Base-by-base conservation (phyloP, 176 grass and related monocot genomes). In the Rhipidocladum racemiflorum region DNA sequence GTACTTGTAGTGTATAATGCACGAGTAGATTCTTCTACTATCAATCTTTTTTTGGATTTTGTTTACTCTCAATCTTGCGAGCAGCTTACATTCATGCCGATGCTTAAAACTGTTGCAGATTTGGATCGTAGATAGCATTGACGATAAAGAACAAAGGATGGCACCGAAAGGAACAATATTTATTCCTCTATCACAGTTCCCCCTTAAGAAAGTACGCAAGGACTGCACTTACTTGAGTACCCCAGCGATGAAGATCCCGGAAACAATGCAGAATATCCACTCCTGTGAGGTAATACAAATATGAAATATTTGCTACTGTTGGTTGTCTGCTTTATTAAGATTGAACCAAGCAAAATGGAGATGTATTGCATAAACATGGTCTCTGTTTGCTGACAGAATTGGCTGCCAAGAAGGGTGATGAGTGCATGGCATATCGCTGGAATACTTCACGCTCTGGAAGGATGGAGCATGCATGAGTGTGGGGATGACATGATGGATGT, bases 321-420 rank as follows among this genome's bases (percentile, higher is more conserved):
- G 32, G 12, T 5, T 49, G 32, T 45, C 21, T 35, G 1, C 24
- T 80, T 15, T 2, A 21, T 62, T 13, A 68, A 72, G 28, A 63
- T 29, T 71, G 49, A 49, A 5, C 13, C 20, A 39, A 20, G 7
- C n/a, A 1, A 35, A 3, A 72, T 23, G 30, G 18, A 57, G 13
- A 8, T 48, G 11, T 38, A 20, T 9, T 0, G 28, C 59, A 2
- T 65, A 62, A 62, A 30, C 27, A 9, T 40, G 23, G n/a, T 17
- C 6, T 35, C 4, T 72, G 9, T n/a, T 75, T 74, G 40, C 61
- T 49, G 29, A 61, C 72, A 97, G 94, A 97, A 97, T 53, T 97
- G 94, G 94, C 65, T 97, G 74, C 91, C 94, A n/a, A 89, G 94
- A 85, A 89, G 88, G 87, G 94, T 97, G 25, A 97, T 93, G 88